Evolutionary conservation across 106 monocot species (phyloP).

Genomic region (Phalaenopsis equestris): DNA sequence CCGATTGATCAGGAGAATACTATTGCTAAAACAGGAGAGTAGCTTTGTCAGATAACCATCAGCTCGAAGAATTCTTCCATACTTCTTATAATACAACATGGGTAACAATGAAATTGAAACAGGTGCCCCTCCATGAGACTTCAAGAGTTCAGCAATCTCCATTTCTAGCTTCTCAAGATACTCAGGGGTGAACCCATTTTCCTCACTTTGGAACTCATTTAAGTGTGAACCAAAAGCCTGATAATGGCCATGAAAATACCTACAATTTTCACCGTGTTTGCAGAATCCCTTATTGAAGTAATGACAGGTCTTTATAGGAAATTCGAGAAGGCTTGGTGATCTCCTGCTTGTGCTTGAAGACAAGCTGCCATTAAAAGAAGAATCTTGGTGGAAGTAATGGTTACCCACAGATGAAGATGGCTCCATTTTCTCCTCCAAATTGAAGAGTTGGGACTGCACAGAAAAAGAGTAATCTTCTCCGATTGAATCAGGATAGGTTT

Average conservation of each 20-base stretch:
- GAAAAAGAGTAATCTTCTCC: not conserved
- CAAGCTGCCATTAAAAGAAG: not conserved
- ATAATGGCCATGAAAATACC: constrained; percentile 46
- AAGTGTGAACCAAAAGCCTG: constrained; percentile 6
- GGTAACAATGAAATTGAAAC: constrained; percentile 65
- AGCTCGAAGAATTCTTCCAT: constrained; percentile 63
- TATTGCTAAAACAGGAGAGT: constrained; percentile 52
- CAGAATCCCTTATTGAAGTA: constrained; percentile 65
- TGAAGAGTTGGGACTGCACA: constrained; percentile 16
- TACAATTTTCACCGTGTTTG: constrained; percentile 60
- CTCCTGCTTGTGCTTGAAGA: constrained; percentile 15
- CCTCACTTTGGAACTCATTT: constrained; percentile 28
- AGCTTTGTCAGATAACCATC: constrained; percentile 74
- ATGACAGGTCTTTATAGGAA: constrained; percentile 33
- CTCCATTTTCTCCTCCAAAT: constrained; percentile 10
- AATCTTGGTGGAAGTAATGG: constrained; percentile 12
- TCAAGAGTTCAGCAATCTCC: constrained; percentile 68
- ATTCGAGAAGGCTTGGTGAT: constrained; percentile 22
- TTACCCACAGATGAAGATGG: not conserved
- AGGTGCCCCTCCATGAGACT: constrained; percentile 29
- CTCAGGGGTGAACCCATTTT: constrained; percentile 21
- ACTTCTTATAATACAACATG: constrained; percentile 55
- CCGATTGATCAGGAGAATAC: constrained; percentile 67
- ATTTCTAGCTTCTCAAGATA: constrained; percentile 61
- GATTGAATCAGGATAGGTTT: constrained; percentile 7